A percentile compares a stretch with the other conserved stretches of the same genome.
phyloP scores from a whole-genome alignment of 2,329 filamentous ascomycete species.

The Xylaria hypoxylon region DNA sequence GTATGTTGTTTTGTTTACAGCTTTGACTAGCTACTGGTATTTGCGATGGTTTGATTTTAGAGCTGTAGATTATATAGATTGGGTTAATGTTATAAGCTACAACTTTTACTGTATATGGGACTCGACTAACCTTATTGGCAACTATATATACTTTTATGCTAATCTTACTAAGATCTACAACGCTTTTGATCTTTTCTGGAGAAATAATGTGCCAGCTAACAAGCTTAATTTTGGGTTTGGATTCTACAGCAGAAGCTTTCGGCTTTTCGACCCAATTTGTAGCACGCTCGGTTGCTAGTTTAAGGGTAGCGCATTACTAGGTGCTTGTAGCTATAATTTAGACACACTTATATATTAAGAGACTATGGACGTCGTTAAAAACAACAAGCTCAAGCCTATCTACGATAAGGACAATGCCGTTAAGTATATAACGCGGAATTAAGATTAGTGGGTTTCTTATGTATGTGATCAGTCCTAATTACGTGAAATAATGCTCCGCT shows the following conservation, averaged over 20 bases:
- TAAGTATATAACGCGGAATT: conserved; percentile 11
- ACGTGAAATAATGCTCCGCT: too few species aligned
- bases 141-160: not conserved
- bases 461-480: not conserved
- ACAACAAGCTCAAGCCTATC: conserved; percentile 8
- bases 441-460: conserved; percentile 6
- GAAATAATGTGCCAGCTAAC: not conserved
- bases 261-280: not conserved
- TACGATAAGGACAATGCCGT: conserved; percentile 16
- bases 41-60: too few species aligned
- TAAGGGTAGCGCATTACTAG: not conserved
- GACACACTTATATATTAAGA: not conserved
- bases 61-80: too few species aligned
- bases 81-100: too few species aligned
- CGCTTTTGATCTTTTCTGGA: conserved; percentile 13
- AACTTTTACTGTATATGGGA: conserved; percentile 15
- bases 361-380: too few species aligned
- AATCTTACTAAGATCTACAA: conserved; percentile 15
- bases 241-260: conserved; percentile 14
- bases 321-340: conserved; percentile 3
- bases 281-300: conserved; percentile 10
- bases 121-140: conserved; percentile 3
- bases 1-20: too few species aligned
- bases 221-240: conserved; percentile 9
- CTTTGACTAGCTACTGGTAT: too few species aligned